Base-by-base conservation (phyloP, 805 yeast species). In the Saturnispora halmiae region DNA sequence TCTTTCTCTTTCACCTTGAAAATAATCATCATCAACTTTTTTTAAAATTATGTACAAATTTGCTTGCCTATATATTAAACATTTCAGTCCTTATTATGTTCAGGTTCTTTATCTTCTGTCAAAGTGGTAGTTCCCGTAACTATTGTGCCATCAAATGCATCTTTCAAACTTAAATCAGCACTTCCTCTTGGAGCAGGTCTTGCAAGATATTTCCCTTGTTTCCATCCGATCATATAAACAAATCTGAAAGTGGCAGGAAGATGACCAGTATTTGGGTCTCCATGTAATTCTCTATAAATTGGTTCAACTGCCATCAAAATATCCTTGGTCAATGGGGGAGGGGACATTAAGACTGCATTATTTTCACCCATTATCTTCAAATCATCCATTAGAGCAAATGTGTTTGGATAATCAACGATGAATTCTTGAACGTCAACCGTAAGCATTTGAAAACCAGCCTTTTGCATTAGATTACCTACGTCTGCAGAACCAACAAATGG, bases 191-290 rank as follows among this genome's bases (percentile, higher is more conserved):
- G 70, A 44, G 82, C 67, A 1, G 94, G 90, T 54, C 78, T 65
- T 3, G 88, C 86, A 55, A 82, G 85, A 37, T 60, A 55, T 6
- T 73, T 73, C 41, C 83, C 72, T 48, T 79, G 77, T 56, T 82
- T 85, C 95, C 95, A 85, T 3, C 94, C 95, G 54, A 85, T 82
- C 86, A 84, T 79, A 55, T 79, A 81, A 20, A 84, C 74, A 40
- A 85, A 73, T 45, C 85, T 65, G 60, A 74, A 85, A 1, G 94
- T 84, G 8, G 85, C 87, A 1, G 94, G 94, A n/a, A 84, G 56
- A 0, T 75, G 63, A 1, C 60, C 51, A 49, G 65, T 74, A 13
- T 63, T 48, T 2, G 60, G 63, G 44, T 73, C 83, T 2, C 86
- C 87, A 55, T 85, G 90, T 56, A 85, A 63, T 5, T 74, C 64